Conservation (phyloP, 225 moss, liverwort and hornwort species). For the Polytrichum formosum region DNA sequence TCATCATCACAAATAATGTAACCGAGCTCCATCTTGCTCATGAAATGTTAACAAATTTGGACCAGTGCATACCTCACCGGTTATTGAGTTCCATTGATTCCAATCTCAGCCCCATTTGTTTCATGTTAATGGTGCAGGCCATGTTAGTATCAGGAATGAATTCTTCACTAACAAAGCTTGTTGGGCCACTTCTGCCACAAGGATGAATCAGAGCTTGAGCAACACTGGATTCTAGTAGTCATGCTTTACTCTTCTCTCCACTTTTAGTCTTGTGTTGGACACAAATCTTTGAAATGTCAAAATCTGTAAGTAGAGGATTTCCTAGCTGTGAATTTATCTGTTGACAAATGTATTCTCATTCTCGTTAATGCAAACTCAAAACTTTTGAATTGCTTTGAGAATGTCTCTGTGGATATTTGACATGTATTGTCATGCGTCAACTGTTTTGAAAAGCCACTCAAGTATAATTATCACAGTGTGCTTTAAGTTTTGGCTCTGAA, state of each 20-base stretch:
- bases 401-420: background rate
- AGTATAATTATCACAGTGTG: background rate
- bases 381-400: background rate
- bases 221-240: background rate
- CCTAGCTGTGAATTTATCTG: background rate
- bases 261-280: background rate
- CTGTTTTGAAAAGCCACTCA: background rate
- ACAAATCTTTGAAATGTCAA: background rate
- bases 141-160: conserved; percentile 1
- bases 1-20: background rate
- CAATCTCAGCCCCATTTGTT: conserved; percentile 2
- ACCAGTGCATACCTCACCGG: background rate
- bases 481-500: background rate
- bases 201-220: background rate
- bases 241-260: background rate
- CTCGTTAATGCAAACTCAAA: background rate
- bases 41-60: background rate
- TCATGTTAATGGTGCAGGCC: background rate
- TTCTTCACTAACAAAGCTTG: background rate
- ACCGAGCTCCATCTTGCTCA: background rate
- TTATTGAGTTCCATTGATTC: background rate
- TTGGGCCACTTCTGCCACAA: conserved; percentile 4
- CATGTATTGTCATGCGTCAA: background rate
- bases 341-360: background rate
- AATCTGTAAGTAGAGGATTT: background rate